Base-by-base conservation (phyloP, 148 eudicot genomes). In the Arctostaphylos glauca region DNA sequence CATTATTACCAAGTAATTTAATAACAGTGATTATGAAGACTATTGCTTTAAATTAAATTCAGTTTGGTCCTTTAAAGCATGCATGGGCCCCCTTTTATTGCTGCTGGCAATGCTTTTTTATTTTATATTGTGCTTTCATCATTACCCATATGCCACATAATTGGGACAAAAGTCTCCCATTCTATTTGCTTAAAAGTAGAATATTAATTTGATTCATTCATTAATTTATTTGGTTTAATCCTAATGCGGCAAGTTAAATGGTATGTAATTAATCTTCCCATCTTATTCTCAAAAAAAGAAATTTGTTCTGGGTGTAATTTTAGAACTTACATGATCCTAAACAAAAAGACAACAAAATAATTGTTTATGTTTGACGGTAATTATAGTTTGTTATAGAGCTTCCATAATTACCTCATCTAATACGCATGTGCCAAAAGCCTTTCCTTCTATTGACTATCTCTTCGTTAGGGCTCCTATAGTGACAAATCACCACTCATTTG, bases 21-120 rank as follows among this genome's bases (percentile, higher is more conserved):
- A 31, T 31, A 31, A 31, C 4, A 79, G 10, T 0, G 25, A n/a
- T 60, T 19, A n/a, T 76, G 38, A 44, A 9, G 3, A n/a, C 23
- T 6, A 2, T 56, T 38, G 31, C 31, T 19, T 21, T 59, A 44
- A 44, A 46, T 12, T 62, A 44, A 46, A 21, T 62, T 23, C 49
- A 59, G 72, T 79, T 60, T n/a, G 48, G 60, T 58, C 9, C 79
- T 76, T 16, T 49, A 58, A 78, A 78, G 68, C 68, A 78, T 5
- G 68, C 68, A 78, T 5, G 19, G 19, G 15, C 43, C 66, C 72
- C 38, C 38, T 31, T 31, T 3, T 7, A 21, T 21, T 64, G 21
- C 60, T 60, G 54, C 19, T 12, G 25, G 41, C 5, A 46, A 59
- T 59, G 81, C 41, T 58, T 59, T 41, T 25, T 8, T n/a, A n/a